Conservation (phyloP, 495 filamentous ascomycete genomes). For the Tuber calosporum region DNA sequence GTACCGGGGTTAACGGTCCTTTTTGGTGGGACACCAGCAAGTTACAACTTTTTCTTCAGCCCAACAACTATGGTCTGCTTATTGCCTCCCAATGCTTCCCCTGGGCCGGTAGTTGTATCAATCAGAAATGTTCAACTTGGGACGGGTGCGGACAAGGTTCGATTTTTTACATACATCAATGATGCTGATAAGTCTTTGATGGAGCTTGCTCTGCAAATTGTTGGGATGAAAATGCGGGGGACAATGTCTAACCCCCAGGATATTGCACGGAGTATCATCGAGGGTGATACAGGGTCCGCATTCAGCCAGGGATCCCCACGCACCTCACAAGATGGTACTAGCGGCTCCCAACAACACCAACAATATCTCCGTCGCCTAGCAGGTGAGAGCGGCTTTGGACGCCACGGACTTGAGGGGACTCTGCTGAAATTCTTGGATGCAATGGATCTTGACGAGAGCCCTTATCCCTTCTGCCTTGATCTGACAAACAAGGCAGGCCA, state of each 20-base stretch:
- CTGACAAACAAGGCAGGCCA: slow-evolving; percentile 59
- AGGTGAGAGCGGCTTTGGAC: slow-evolving; percentile 35
- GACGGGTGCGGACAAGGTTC: slow-evolving; percentile 47
- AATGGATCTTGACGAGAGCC: slow-evolving; percentile 68
- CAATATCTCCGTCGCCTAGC: slow-evolving; percentile 39
- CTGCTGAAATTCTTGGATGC: slow-evolving; percentile 68
- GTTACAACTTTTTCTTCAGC: slow-evolving; percentile 75
- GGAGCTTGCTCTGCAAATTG: slow-evolving; percentile 52
- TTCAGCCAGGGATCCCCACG: slow-evolving; percentile 27
- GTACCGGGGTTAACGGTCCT: slow-evolving; percentile 73
- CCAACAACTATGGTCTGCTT: slow-evolving; percentile 75
- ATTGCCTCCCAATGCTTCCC: slow-evolving; percentile 62
- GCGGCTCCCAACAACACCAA: slow-evolving; percentile 33
- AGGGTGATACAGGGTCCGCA: slow-evolving; percentile 38
- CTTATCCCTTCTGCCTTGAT: slow-evolving; percentile 59
- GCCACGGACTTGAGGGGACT: slow-evolving; percentile 56
- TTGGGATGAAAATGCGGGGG: slow-evolving; percentile 54
- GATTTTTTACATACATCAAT: slow-evolving; percentile 72
- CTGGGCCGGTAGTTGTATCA: slow-evolving; percentile 67
- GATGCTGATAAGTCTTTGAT: slow-evolving; percentile 69
- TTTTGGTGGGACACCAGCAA: slow-evolving; percentile 72
- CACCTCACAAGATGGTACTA: slow-evolving; percentile 18
- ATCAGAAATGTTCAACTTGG: slow-evolving; percentile 46
- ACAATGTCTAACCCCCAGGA: slow-evolving; percentile 49
- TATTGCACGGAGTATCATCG: slow-evolving; percentile 52